phyloP scores from a whole-genome alignment of 345 rosid genomes.

The Euclidium syriacum region DNA sequence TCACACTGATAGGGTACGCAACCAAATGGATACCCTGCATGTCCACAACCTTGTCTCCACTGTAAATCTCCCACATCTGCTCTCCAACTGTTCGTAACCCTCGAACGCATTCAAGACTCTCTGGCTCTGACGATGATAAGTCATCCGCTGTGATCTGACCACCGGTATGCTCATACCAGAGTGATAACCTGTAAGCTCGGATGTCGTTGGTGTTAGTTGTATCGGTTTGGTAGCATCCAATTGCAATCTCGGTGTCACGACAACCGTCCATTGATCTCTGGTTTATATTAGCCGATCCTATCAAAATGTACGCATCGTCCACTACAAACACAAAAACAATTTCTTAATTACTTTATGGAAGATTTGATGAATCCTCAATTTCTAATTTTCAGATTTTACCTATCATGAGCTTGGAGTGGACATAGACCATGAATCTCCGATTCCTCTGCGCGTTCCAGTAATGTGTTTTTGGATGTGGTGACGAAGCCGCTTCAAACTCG shows the following conservation, averaged over 20 bases:
- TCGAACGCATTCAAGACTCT: slow-evolving; percentile 52
- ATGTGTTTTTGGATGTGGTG: slow-evolving; percentile 52
- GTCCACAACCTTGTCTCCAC: slow-evolving; percentile 56
- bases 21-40: slow-evolving; percentile 76
- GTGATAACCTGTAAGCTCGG: slow-evolving; percentile 50
- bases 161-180: slow-evolving; percentile 76
- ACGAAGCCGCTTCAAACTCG: slow-evolving; percentile 48
- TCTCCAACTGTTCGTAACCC: slow-evolving; percentile 50
- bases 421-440: slow-evolving; percentile 88
- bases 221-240: slow-evolving; percentile 64
- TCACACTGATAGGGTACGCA: slow-evolving; percentile 53
- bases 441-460: slow-evolving; percentile 80
- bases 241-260: slow-evolving; percentile 84
- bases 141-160: slow-evolving; percentile 33
- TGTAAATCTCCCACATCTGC: slow-evolving; percentile 67
- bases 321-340: slow-evolving; percentile 33
- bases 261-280: slow-evolving; percentile 90
- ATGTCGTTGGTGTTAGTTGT: slow-evolving; percentile 30
- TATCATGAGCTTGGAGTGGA: slow-evolving; percentile 95
- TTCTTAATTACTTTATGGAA: background rate
- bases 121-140: slow-evolving; percentile 40
- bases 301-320: slow-evolving; percentile 61
- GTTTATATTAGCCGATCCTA: slow-evolving; percentile 83
- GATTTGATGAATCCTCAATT: background rate
- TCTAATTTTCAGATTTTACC: slow-evolving; percentile 36